Base-by-base conservation (phyloP, 768 basidiomycete species). In the Tulasnella sp. region DNA sequence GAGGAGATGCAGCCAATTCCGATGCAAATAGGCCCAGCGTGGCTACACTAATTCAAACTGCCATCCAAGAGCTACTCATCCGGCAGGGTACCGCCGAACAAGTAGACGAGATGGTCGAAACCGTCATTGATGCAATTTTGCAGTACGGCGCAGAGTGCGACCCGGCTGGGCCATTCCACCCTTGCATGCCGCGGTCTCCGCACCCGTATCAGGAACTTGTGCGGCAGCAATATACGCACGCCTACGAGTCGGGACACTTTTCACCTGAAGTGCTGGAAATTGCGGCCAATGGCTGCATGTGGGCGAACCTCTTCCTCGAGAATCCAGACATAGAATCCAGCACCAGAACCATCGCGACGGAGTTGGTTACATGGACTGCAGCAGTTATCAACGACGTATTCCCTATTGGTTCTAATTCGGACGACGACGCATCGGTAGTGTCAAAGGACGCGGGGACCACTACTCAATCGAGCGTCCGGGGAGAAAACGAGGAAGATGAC, bases 71-170 rank as follows among this genome's bases (percentile, higher is more conserved):
- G 44, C 78, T 80, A 16, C 42, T 46, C 20, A 32, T 80, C 13
- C 77, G 79, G 6, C 72, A 80, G 42, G 51, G 57, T 20, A 57
- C 39, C 26, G 37, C 32, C 20, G 40, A 32, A 44, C 71, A 79
- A 46, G n/a, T 79, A 18, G 70, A 78, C n/a, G 57, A 79, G 67
- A 79, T 79, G 69, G 77, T 70, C n/a, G 70, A 79, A 37, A 71
- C 77, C 29, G 48, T 79, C 26, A 79, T 79, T 55, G 79, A 80
- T 18, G 35, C 79, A n/a, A 79, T 80, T 72, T 51, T 80, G 6
- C 79, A 80, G n/a, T 80, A 80, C 44, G 69, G 55, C 4, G 79
- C 78, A 5, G 79, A 74, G 39, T 51, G 72, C 10, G 39, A 42
- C 23, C 78, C 55, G 9, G 51, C 26, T 3, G 79, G 79, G n/a